phyloP scores from a whole-genome alignment of 2,329 filamentous ascomycete genomes.

The Domatiomyces catenatus region DNA sequence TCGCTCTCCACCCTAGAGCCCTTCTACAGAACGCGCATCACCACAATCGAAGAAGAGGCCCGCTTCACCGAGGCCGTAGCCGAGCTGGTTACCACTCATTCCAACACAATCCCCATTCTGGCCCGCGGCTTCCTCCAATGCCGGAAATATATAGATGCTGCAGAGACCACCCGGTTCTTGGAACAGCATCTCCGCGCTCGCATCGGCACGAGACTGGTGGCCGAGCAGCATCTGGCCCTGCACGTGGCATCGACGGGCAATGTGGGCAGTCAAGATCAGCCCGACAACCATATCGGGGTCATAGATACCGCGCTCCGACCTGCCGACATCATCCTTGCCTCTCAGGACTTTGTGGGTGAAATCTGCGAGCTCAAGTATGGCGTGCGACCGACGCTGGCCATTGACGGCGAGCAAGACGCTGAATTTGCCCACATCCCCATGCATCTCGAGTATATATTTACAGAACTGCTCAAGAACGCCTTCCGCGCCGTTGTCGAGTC shows the following conservation, averaged over 20 bases:
- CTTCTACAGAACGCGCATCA: slow-evolving; percentile 58
- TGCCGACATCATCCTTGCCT: slow-evolving; percentile 63
- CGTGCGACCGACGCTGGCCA: slow-evolving; percentile 60
- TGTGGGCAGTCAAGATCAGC: slow-evolving; percentile 31
- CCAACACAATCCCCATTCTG: slow-evolving; percentile 84
- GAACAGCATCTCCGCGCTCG: slow-evolving; percentile 86
- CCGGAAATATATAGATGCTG: slow-evolving; percentile 67
- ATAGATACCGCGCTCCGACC: slow-evolving; percentile 84
- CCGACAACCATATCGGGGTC: slow-evolving; percentile 67
- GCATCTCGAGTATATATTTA: slow-evolving; percentile 94
- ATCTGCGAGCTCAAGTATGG: slow-evolving; percentile 96
- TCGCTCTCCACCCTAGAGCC: slow-evolving; percentile 81
- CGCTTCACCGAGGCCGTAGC: slow-evolving; percentile 84
- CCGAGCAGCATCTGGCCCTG: slow-evolving; percentile 89
- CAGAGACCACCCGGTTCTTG: slow-evolving; percentile 76
- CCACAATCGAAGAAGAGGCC: slow-evolving; percentile 70
- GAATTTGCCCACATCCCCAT: slow-evolving; percentile 88
- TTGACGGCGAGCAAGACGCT: slow-evolving; percentile 76
- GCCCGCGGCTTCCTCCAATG: slow-evolving; percentile 89
- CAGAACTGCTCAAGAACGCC: slow-evolving; percentile 89
- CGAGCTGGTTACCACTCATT: slow-evolving; percentile 87
- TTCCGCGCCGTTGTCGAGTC: slow-evolving; percentile 86
- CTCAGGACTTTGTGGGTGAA: slow-evolving; percentile 81
- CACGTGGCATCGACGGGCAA: slow-evolving; percentile 63
- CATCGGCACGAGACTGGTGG: slow-evolving; percentile 85